These are phyloP conservation scores for Firmiana major DNA, from an alignment of 345 rosid genomes.

Conservation along the genomic window DNA sequence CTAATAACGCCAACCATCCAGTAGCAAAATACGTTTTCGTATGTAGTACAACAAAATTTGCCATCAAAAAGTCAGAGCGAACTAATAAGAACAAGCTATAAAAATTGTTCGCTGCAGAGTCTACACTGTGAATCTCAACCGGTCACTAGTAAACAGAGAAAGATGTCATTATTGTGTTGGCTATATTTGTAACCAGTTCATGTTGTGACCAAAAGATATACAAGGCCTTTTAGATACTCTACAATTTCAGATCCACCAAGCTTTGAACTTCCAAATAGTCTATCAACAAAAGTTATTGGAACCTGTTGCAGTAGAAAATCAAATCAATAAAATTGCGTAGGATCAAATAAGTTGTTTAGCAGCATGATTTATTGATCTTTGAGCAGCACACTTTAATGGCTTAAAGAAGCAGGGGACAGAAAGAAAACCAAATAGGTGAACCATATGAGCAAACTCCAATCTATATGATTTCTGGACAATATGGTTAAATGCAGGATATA, in stretches of 20 bases:
- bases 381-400: background rate
- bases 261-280: constrained; percentile 94
- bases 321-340: background rate
- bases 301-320: constrained; percentile 46
- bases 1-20: background rate
- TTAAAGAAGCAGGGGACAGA: background rate
- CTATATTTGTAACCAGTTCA: constrained; percentile 6
- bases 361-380: background rate
- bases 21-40: background rate
- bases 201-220: constrained; percentile 76
- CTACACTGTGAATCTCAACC: background rate
- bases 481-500: background rate
- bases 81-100: background rate
- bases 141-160: background rate
- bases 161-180: background rate
- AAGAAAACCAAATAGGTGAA: background rate
- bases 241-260: constrained; percentile 98
- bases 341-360: background rate
- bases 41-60: background rate
- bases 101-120: background rate
- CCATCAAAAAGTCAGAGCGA: background rate
- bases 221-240: constrained; percentile 87
- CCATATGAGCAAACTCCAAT: background rate
- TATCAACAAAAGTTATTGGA: constrained; percentile 88
- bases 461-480: background rate